A percentile compares a stretch with the other conserved stretches of the same genome.
Evolutionary conservation across 2,329 filamentous ascomycete genomes (phyloP).

Genomic region (Aspergillus eucalypticola): DNA sequence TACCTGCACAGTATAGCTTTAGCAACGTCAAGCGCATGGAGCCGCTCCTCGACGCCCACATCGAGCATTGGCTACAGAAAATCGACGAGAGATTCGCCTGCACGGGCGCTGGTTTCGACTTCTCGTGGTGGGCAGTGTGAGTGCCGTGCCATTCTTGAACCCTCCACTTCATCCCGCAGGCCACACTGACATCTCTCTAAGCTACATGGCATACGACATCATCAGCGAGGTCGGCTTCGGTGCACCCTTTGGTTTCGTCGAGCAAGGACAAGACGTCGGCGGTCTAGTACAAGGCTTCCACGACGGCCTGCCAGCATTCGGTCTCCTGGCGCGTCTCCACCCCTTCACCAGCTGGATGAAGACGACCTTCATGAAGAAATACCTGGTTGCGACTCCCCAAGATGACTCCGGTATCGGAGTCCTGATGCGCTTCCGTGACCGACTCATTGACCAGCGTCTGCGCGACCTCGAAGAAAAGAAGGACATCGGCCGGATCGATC

Average conservation of each 20-base stretch:
- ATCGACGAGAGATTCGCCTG: constrained; percentile 51
- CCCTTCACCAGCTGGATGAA: constrained; percentile 59
- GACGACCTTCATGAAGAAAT: constrained; percentile 54
- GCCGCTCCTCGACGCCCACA: constrained; percentile 54
- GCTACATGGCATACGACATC: constrained; percentile 59
- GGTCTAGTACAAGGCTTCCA: constrained; percentile 58
- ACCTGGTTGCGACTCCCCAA: constrained; percentile 55
- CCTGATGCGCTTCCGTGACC: constrained; percentile 60
- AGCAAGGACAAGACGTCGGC: constrained; percentile 53
- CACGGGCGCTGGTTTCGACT: constrained; percentile 53
- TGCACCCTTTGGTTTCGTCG: constrained; percentile 57
- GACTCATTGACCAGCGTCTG: constrained; percentile 52
- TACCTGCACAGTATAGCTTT: constrained; percentile 50
- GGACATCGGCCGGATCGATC: constrained; percentile 49
- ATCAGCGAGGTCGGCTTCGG: constrained; percentile 60
- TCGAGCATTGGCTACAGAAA: constrained; percentile 53
- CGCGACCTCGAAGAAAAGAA: constrained; percentile 51
- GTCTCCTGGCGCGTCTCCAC: constrained; percentile 54
- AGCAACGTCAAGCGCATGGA: constrained; percentile 62
- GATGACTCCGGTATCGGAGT: constrained; percentile 57
- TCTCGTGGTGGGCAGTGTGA: constrained; percentile 56
- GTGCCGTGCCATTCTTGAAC: constrained; percentile 8
- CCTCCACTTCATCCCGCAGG: neutral
- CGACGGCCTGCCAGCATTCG: constrained; percentile 54
- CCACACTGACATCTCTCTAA: constrained; percentile 8